Evolutionary conservation across 2,329 filamentous ascomycete species (phyloP).

Genomic region (Phyllachora maydis): DNA sequence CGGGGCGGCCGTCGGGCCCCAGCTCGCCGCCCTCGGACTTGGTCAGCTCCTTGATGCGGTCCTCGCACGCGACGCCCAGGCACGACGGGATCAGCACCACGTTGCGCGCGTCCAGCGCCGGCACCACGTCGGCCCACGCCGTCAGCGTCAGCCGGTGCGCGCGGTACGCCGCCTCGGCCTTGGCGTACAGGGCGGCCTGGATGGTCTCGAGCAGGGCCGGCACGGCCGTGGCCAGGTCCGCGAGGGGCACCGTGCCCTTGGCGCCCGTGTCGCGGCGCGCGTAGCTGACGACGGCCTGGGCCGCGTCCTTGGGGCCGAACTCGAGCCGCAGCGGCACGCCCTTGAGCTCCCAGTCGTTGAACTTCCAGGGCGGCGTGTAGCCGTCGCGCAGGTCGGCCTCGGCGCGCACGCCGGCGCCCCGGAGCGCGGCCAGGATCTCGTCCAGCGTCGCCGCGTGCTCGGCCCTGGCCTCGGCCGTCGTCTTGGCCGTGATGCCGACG

Average conservation of each 20-base stretch:
- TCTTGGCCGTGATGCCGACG: conserved; percentile 82
- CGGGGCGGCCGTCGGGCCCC: conserved; percentile 28
- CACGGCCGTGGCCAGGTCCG: conserved; percentile 51
- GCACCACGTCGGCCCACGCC: conserved; percentile 81
- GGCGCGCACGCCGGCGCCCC: conserved; percentile 53
- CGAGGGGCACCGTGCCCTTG: conserved; percentile 62
- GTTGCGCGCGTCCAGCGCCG: conserved; percentile 79
- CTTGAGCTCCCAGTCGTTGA: conserved; percentile 97
- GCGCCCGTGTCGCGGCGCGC: conserved; percentile 74
- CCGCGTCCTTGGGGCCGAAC: conserved; percentile 86
- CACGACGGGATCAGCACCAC: conserved; percentile 86
- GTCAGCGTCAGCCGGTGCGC: conserved; percentile 64
- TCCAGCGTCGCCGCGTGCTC: conserved; percentile 60
- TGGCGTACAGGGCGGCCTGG: conserved; percentile 58
- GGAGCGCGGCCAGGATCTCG: conserved; percentile 46
- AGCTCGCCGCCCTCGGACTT: conserved; percentile 15
- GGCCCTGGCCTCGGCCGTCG: conserved; percentile 55
- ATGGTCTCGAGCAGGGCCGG: conserved; percentile 75
- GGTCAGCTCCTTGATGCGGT: conserved; percentile 24
- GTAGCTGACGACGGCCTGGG: conserved; percentile 64
- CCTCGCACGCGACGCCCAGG: conserved; percentile 49
- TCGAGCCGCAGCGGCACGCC: conserved; percentile 87
- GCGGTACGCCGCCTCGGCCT: conserved; percentile 60
- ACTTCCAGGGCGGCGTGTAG: conserved; percentile 93
- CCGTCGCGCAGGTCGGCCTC: conserved; percentile 74